Conservation (phyloP, 495 filamentous ascomycete genomes). For the Articulospora tetracladia region DNA sequence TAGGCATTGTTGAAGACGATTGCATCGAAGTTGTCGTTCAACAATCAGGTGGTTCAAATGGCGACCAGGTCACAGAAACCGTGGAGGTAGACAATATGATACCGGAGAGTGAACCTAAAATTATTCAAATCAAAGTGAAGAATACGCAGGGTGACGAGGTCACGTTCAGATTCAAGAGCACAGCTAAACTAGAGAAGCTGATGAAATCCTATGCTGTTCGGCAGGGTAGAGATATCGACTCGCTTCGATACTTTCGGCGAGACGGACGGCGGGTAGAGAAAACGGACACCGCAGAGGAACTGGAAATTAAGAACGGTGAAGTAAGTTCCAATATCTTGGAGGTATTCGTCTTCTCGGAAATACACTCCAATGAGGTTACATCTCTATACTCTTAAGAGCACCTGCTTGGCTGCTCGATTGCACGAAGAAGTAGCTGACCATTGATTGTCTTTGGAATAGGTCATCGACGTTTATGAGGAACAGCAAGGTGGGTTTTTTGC, state of each 20-base stretch:
- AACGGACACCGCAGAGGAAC: not conserved
- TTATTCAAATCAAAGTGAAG: not conserved
- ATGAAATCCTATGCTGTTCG: not conserved
- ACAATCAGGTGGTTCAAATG: slow-evolving; percentile 56
- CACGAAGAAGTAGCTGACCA: too few relatives aligned
- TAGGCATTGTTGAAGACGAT: slow-evolving; percentile 55
- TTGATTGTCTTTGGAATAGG: not conserved
- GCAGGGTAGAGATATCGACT: not conserved
- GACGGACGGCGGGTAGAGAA: not conserved
- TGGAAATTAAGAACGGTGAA: not conserved
- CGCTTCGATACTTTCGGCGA: not conserved
- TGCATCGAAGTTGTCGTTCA: slow-evolving; percentile 78
- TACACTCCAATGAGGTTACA: too few relatives aligned
- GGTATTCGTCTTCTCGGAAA: too few relatives aligned
- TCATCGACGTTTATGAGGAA: not conserved
- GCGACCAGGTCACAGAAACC: not conserved
- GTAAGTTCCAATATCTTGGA: too few relatives aligned
- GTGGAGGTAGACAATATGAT: too few relatives aligned
- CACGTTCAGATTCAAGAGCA: not conserved
- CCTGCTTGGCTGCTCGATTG: too few relatives aligned
- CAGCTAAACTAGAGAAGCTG: not conserved
- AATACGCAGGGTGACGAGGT: not conserved
- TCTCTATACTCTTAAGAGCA: too few relatives aligned
- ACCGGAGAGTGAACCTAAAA: not conserved
- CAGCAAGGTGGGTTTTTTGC: not conserved